phyloP scores from a whole-genome alignment of 2,329 filamentous ascomycete species.

The Penicillium griseofulvum region DNA sequence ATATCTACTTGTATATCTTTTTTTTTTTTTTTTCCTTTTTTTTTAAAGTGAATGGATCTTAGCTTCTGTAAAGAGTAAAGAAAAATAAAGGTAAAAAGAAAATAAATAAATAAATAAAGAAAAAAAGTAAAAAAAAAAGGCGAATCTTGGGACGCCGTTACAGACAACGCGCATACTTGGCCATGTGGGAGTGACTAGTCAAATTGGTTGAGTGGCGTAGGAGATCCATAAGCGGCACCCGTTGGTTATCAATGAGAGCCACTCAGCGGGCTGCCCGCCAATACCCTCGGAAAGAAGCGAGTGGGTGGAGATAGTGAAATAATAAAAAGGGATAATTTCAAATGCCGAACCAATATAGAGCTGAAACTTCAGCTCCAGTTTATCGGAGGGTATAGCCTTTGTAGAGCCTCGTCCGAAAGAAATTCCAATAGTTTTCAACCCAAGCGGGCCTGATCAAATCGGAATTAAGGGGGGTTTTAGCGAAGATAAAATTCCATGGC shows the following conservation, averaged over 20 bases:
- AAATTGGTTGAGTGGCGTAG: constrained; percentile 27
- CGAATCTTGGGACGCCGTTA: constrained; percentile 3
- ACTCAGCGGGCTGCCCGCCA: constrained; percentile 32
- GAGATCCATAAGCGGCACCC: constrained; percentile 18
- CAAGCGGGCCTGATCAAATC: constrained; percentile 13
- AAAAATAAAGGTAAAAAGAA: constrained; percentile 7
- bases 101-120: constrained; percentile 17
- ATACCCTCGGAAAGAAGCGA: constrained; percentile 9
- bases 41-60: background rate
- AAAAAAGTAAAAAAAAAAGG: constrained; percentile 17
- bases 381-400: background rate
- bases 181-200: constrained; percentile 26
- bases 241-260: constrained; percentile 20
- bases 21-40: too few relatives aligned
- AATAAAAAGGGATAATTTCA: too few relatives aligned
- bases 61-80: background rate
- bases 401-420: constrained; percentile 16
- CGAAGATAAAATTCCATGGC: constrained; percentile 11
- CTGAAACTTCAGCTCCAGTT: background rate
- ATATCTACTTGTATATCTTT: background rate
- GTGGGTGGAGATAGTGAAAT: background rate
- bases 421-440: constrained; percentile 8
- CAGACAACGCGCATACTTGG: constrained; percentile 19
- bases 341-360: background rate
- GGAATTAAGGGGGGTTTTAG: background rate